phyloP scores from a whole-genome alignment of 257 asterid species.

The Solanum paucissectum region DNA sequence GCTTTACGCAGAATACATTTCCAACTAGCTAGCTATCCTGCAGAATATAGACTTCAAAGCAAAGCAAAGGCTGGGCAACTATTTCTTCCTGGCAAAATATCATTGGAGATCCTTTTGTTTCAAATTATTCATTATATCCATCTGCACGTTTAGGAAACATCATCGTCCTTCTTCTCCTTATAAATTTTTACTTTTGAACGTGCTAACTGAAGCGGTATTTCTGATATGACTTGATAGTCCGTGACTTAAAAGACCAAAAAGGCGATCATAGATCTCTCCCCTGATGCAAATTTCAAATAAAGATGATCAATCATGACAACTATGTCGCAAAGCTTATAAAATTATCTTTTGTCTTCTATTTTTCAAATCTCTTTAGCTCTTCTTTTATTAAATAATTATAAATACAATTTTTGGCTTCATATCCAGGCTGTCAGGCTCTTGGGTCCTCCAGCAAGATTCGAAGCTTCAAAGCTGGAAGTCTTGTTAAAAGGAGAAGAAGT shows the following conservation, averaged over 20 bases:
- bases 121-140: not conserved
- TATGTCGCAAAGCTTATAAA: not conserved
- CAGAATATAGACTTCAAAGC: not conserved
- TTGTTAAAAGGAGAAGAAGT: slow-evolving; percentile 47
- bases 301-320: not conserved
- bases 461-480: slow-evolving; percentile 77
- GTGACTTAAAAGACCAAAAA: not conserved
- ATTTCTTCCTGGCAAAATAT: not conserved
- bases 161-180: not conserved
- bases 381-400: not conserved
- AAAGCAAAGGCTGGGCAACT: not conserved
- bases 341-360: not conserved
- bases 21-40: not conserved
- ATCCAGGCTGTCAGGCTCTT: slow-evolving; percentile 67
- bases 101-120: not conserved
- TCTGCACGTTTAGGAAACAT: not conserved
- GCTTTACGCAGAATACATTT: not conserved
- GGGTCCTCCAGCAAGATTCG: slow-evolving; percentile 92
- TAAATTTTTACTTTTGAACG: not conserved
- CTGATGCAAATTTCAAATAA: not conserved
- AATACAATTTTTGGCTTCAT: not conserved
- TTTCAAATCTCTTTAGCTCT: not conserved
- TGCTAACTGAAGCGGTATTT: not conserved
- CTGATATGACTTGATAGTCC: not conserved
- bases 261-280: not conserved